Percentiles rank a stretch among this genome's conserved stretches.
These are phyloP conservation scores for Globisporangium echinulatum DNA, from an alignment of 352 stramenopile species.

Conservation along the genomic window DNA sequence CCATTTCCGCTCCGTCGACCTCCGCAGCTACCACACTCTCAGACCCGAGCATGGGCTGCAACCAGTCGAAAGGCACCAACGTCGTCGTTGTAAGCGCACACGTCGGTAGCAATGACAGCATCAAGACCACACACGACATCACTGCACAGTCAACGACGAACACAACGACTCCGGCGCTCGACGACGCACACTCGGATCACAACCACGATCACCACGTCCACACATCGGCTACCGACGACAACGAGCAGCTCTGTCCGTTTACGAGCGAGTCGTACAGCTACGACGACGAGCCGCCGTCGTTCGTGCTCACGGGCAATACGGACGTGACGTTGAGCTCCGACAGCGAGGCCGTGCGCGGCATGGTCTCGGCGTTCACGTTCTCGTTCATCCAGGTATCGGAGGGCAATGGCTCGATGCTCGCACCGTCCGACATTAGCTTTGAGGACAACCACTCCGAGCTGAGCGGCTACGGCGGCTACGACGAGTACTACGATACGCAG, in stretches of 20 bases:
- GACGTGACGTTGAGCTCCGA: slow-evolving; percentile 43
- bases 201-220: background rate
- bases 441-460: slow-evolving; percentile 6
- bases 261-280: slow-evolving; percentile 20
- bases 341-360: slow-evolving; percentile 45
- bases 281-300: slow-evolving; percentile 37
- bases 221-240: slow-evolving; percentile 1
- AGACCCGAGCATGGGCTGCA: slow-evolving; percentile 43
- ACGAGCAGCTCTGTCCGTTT: slow-evolving; percentile 14
- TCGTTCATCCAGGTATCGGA: slow-evolving; percentile 66
- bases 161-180: background rate
- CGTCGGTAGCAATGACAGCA: background rate
- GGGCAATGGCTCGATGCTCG: slow-evolving; percentile 20
- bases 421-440: slow-evolving; percentile 6
- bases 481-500: background rate
- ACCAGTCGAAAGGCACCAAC: slow-evolving; percentile 39
- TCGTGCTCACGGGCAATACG: slow-evolving; percentile 37
- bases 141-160: background rate
- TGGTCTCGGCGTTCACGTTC: slow-evolving; percentile 61
- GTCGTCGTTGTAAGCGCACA: background rate
- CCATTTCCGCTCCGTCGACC: slow-evolving; percentile 3
- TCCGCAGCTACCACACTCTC: background rate
- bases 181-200: slow-evolving; percentile 4
- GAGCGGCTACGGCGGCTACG: slow-evolving; percentile 1
- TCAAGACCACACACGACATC: background rate